Evolutionary conservation across 2,329 filamentous ascomycete genomes (phyloP).

Genomic region (Botrytis tulipae): DNA sequence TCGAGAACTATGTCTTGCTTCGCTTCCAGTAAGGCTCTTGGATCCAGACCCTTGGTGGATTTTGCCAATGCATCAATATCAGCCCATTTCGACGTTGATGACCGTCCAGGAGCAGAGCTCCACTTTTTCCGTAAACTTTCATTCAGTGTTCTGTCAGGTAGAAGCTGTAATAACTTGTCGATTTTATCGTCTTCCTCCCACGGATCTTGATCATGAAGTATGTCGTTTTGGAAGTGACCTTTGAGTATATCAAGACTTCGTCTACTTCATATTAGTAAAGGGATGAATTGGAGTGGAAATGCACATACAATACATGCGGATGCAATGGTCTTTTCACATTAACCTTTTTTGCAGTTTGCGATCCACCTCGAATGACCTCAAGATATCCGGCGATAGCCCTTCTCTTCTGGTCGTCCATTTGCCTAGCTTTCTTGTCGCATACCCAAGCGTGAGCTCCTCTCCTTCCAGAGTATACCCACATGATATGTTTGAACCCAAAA

Average conservation of each 20-base stretch:
- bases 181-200: conserved; percentile 70
- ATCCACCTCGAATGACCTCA: conserved; percentile 82
- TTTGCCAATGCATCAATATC: conserved; percentile 88
- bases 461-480: conserved; percentile 98
- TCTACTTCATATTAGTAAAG: conserved; percentile 41
- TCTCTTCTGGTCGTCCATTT: conserved; percentile 81
- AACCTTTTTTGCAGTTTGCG: conserved; percentile 82
- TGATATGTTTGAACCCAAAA: conserved; percentile 93
- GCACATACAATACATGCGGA: conserved; percentile 72
- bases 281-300: not conserved
- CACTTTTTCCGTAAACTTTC: conserved; percentile 85
- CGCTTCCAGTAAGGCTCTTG: conserved; percentile 73
- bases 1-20: conserved; percentile 96
- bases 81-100: conserved; percentile 82
- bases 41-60: conserved; percentile 69
- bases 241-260: conserved; percentile 85
- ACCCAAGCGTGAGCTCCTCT: conserved; percentile 98
- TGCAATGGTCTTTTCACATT: conserved; percentile 83
- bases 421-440: conserved; percentile 82
- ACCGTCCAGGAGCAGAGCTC: conserved; percentile 75
- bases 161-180: conserved; percentile 75
- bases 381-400: conserved; percentile 85
- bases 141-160: conserved; percentile 76
- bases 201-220: conserved; percentile 82
- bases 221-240: conserved; percentile 77